Base-by-base conservation (phyloP, 345 rosid species). In the Angophora floribunda region DNA sequence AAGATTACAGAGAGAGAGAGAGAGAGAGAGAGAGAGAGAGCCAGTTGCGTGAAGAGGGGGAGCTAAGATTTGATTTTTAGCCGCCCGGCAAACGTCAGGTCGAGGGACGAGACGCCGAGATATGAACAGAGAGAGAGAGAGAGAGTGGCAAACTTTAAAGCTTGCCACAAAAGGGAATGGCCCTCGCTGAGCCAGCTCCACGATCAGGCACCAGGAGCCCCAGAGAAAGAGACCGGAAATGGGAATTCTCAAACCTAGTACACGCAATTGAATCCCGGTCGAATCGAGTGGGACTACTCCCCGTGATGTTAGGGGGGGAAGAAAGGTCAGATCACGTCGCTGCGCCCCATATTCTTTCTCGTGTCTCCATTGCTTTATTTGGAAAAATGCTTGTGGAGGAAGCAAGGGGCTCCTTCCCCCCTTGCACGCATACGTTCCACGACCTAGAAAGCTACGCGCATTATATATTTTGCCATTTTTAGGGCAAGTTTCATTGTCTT, bases 331-430 rank as follows among this genome's bases (percentile, higher is more conserved):
- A 30, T 36, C 87, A 22, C 82, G 44, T 41, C 82, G 82, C 82
- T 75, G 82, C 82, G 61, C 80, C 87, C 45, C 50, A 61, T 65
- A 15, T 26, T 59, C 36, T 86, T 32, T 86, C 12, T 86, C 21
- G 59, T 85, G 44, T 32, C 53, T 16, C 59, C 36, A 14, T 85
- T 85, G 26, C 82, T 41, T 36, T 75, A 75, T 75, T 75, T 22
- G 82, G 47, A 41, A 75, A 70, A 36, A 85, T 85, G 85, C 94
- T 91, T 92, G 93, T 87, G 44, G 88, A 79, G 85, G 92, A 93
- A 94, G 93, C 93, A 91, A 94, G 49, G 13, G 82, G 61, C 41
- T 55, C 61, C 61, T 55, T 28, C 21, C 61, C 28, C 61, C 61
- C 0, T 55, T 55, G 1, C 61, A 55, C 22, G 24, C 28, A 55